A percentile compares a stretch with the other conserved stretches of the same genome.
Conservation (phyloP, 2,329 filamentous ascomycete genomes). For the Beauveria sp. region DNA sequence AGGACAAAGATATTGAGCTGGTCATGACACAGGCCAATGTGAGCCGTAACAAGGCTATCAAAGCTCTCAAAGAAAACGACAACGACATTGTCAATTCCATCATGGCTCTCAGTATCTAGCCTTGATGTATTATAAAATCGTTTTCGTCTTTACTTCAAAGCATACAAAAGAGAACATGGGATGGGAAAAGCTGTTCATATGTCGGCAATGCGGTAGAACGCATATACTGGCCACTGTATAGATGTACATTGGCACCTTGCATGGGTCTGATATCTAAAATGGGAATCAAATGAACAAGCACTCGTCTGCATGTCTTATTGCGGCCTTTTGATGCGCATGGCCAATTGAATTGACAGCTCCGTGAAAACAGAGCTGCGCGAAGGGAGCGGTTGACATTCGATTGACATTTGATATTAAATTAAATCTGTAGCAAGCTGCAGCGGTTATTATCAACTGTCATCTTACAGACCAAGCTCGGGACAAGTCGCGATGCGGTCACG, state of each 20-base stretch:
- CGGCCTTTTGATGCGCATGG: not conserved
- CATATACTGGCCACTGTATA: constrained; percentile 9
- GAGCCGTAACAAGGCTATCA: constrained; percentile 96
- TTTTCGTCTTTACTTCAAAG: constrained; percentile 10
- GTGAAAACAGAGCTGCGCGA: not conserved
- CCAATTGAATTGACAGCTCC: not conserved
- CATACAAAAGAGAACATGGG: constrained; percentile 6
- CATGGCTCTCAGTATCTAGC: constrained; percentile 87
- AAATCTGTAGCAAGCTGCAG: no score
- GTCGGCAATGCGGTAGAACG: constrained; percentile 10
- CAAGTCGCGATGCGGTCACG: constrained; percentile 11
- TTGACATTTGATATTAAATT: no score
- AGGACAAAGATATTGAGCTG: constrained; percentile 98
- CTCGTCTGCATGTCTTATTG: not conserved
- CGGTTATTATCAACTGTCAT: not conserved
- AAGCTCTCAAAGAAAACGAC: constrained; percentile 97
- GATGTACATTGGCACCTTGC: not conserved
- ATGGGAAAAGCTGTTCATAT: constrained; percentile 12
- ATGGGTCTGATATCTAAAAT: constrained; percentile 10
- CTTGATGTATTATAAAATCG: constrained; percentile 13
- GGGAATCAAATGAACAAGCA: constrained; percentile 9
- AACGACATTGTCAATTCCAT: constrained; percentile 99
- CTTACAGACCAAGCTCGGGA: not conserved
- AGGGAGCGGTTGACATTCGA: no score
- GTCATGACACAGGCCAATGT: constrained; percentile 98